Evolutionary conservation across 208 protist genomes (phyloP).

Genomic region (Crithidia fasciculata): DNA sequence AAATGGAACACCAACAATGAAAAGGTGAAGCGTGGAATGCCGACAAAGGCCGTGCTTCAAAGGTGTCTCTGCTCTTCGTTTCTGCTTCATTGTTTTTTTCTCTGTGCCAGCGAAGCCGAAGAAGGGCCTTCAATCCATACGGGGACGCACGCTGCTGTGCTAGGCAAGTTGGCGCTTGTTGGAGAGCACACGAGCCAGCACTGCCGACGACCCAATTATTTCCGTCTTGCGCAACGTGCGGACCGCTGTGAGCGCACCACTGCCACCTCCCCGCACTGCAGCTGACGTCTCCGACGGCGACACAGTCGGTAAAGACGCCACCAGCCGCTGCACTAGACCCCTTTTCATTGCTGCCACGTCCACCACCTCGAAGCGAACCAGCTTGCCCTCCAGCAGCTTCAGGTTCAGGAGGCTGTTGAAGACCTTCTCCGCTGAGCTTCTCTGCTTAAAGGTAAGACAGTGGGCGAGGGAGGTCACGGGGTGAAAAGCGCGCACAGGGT

Average conservation of each 20-base stretch:
- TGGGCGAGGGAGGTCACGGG: slow-evolving; percentile 64
- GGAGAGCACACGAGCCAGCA: slow-evolving; percentile 77
- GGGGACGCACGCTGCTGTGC: too few species aligned
- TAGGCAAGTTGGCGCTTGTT: slow-evolving; percentile 80
- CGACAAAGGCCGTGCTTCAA: too few species aligned
- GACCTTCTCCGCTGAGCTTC: slow-evolving; percentile 71
- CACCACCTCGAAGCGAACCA: slow-evolving; percentile 87
- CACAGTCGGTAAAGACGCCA: slow-evolving; percentile 14
- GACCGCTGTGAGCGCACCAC: slow-evolving; percentile 1
- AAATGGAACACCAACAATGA: too few species aligned
- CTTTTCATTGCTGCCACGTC: slow-evolving; percentile 25
- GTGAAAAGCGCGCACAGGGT: slow-evolving; percentile 66
- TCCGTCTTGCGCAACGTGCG: slow-evolving; percentile 62
- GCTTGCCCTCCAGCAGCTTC: slow-evolving; percentile 76
- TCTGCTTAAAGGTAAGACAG: slow-evolving; percentile 76
- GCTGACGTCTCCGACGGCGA: background rate
- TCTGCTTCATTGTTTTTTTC: too few species aligned
- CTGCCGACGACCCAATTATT: slow-evolving; percentile 46
- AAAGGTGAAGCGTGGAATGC: background rate
- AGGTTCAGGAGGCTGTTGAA: slow-evolving; percentile 69
- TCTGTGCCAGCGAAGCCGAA: too few species aligned
- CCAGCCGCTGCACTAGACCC: slow-evolving; percentile 21
- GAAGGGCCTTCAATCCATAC: background rate
- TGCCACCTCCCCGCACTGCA: background rate
- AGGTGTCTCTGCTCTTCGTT: too few species aligned